Evolutionary conservation across 345 rosid species (phyloP), one percentile per base, ranked within the genome.

Genomic region (Acer saccharum): DNA sequence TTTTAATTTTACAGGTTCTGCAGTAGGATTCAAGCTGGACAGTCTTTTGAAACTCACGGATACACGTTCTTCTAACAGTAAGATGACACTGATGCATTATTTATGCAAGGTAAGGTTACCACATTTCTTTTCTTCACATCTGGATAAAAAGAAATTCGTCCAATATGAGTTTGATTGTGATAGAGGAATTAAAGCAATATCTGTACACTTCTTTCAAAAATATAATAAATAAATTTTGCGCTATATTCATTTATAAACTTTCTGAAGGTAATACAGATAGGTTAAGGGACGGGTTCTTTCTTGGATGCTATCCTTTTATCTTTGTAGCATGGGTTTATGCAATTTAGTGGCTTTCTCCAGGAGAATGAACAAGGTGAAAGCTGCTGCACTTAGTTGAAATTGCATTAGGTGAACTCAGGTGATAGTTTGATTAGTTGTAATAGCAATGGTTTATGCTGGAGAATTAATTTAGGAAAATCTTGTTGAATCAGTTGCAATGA

Each of bases 1-100:
- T 25, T 64, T 85, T 44, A 10, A 72, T 65, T 73, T 89, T 82
- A 69, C 85, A 97, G 99, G 99, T 85, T 86, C 99, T 83, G 99
- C 99, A 18, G 77, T 97, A 79, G 99, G 99, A 76, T 97, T 97
- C 86, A 97, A 97, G 90, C 80, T 97, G 88, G 99, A 97, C 83
- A 94, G 99, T 87, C 92, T 97, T 79, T 84, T 89, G 74, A 97
- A 97, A 91, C 92, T 97, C 68, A 82, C 90, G 8, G 99, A 97
- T 82, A 94, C 95, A 29, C 98, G 99, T 41, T 98, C 98, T 78
- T 80, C 92, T 65, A 94, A 89, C 77, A 94, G 85, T 88, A 97
- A 91, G 89, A 94, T 93, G 97, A 97, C 99, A 50, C 97, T 94
- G 55, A 92, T 97, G 99, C 97, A 97, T 86, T 97, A 90, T 84